Percentiles rank a stretch among this genome's conserved stretches.
Evolutionary conservation across 2,329 filamentous ascomycete species (phyloP).

Genomic region (Aspergillus spinulosporus): DNA sequence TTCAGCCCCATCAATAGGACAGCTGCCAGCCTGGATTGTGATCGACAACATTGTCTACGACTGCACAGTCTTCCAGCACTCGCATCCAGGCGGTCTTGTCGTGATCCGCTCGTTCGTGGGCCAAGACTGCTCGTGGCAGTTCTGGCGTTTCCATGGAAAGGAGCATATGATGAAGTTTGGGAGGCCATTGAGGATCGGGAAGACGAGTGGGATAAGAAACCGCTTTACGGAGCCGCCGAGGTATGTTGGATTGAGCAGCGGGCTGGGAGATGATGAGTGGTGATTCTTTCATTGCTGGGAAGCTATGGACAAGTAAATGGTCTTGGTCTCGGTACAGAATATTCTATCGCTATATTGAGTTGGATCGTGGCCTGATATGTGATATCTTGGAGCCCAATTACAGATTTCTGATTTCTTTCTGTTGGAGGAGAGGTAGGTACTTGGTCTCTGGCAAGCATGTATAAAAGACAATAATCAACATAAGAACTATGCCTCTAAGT

Average conservation of each 20-base stretch:
- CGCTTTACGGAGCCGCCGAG: background rate
- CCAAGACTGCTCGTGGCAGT: conserved; percentile 37
- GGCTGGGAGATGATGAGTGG: conserved; percentile 1
- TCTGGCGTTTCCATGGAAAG: conserved; percentile 31
- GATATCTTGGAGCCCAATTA: no score
- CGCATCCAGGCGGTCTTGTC: conserved; percentile 33
- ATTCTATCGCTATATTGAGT: no score
- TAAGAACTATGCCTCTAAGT: no score
- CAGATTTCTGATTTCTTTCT: no score
- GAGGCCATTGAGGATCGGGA: background rate
- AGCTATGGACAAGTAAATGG: no score
- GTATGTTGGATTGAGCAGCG: background rate
- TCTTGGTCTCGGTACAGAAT: no score
- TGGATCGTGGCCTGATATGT: no score
- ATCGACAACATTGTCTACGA: conserved; percentile 5
- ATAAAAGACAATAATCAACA: no score
- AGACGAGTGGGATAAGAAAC: background rate
- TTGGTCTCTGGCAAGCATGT: no score
- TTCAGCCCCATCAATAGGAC: no score
- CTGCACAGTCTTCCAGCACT: conserved; percentile 2
- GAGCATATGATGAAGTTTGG: conserved; percentile 19
- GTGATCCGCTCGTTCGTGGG: conserved; percentile 33
- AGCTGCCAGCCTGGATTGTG: background rate
- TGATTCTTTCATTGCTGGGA: background rate
- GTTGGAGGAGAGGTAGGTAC: no score